phyloP scores from a whole-genome alignment of 2,329 filamentous ascomycete species.

The Chaetomium olivaceum region DNA sequence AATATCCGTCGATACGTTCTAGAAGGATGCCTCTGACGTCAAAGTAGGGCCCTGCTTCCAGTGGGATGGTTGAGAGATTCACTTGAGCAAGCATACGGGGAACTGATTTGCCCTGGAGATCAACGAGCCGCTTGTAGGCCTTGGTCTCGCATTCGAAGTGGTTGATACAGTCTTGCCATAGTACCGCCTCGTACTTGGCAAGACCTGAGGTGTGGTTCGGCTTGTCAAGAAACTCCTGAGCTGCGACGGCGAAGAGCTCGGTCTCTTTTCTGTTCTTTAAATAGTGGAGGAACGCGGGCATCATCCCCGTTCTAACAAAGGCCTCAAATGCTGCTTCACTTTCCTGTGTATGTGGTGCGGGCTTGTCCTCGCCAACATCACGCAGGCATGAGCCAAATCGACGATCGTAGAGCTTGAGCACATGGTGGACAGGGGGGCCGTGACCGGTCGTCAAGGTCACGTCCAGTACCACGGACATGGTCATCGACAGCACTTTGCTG shows the following conservation, averaged over 20 bases:
- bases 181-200: conserved; percentile 20
- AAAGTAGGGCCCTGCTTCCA: conserved; percentile 16
- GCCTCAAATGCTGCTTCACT: conserved; percentile 10
- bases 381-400: conserved; percentile 18
- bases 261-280: conserved; percentile 1
- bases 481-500: conserved; percentile 13
- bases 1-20: conserved; percentile 16
- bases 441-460: conserved; percentile 14
- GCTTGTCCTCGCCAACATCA: not conserved
- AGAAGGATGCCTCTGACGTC: conserved; percentile 16
- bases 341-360: conserved; percentile 9
- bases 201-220: conserved; percentile 12
- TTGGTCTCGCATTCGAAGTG: conserved; percentile 21
- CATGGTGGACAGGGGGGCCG: conserved; percentile 4
- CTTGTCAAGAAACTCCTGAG: conserved; percentile 16
- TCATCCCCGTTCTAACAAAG: conserved; percentile 16
- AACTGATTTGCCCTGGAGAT: conserved; percentile 9
- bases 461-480: conserved; percentile 19
- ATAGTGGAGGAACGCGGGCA: conserved; percentile 10
- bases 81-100: conserved; percentile 8
- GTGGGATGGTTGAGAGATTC: conserved; percentile 4
- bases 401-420: conserved; percentile 23
- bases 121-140: conserved; percentile 15
- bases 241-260: not conserved
- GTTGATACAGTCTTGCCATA: conserved; percentile 13